Conservation (phyloP, 441 rosid species). For the California macrophylla region DNA sequence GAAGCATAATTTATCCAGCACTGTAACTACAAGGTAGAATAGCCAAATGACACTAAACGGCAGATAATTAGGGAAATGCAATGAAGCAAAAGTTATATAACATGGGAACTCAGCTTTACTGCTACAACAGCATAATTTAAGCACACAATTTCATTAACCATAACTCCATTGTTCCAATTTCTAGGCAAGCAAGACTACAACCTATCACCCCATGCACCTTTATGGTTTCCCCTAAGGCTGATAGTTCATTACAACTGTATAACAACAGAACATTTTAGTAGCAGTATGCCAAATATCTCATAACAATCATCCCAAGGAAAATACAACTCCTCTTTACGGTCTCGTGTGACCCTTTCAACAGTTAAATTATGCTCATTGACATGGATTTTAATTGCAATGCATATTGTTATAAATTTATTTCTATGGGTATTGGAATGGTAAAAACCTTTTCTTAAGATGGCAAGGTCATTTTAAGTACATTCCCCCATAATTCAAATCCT, state of each 20-base stretch:
- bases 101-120: neutral
- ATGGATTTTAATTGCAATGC: neutral
- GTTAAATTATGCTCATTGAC: neutral
- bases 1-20: neutral
- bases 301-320: neutral
- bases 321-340: neutral
- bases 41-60: neutral
- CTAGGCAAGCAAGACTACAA: neutral
- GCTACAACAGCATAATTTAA: neutral
- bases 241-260: neutral
- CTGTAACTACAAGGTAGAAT: neutral
- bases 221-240: neutral
- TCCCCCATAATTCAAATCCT: neutral
- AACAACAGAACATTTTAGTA: neutral
- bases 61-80: conserved; percentile 4
- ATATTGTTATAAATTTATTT: neutral
- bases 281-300: conserved; percentile 2
- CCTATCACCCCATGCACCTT: neutral
- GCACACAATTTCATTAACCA: neutral
- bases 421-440: neutral
- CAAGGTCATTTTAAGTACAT: conserved; percentile 2
- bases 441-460: neutral
- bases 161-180: neutral
- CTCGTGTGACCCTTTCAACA: neutral
- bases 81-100: neutral